Evolutionary conservation across 2,329 filamentous ascomycete species (phyloP), one percentile per base, ranked within the genome.

Genomic region (Ophidiomyces ophidiicola): DNA sequence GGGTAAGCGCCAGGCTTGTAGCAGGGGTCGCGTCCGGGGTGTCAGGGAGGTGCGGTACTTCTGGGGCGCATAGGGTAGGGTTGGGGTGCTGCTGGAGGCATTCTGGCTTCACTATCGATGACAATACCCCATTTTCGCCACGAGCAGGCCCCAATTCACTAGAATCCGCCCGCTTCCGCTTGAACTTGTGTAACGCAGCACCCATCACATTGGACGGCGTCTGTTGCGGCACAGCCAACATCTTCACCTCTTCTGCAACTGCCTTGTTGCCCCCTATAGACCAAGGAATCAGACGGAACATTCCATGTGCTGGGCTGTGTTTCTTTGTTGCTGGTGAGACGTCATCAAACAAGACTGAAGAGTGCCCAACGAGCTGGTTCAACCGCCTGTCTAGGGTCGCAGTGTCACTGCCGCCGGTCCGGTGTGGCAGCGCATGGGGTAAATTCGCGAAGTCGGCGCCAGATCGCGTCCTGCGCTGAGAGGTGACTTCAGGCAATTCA

Each of bases 91-190:
- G 14, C 7, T 33, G 20, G 23, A 32, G 33, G 30, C 20, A 21
- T n/a, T 14, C 23, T 8, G 37, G 7, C 33, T 36, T 42, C 17
- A 23, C 26, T 32, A 21, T 24, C 11, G 34, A 30, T 37, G 29
- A 32, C 29, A 19, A 5, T 8, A 28, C 7, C 11, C 20, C 26
- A 29, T 32, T 34, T n/a, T 32, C 37, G 23, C 28, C 35, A 33
- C 32, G 24, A 55, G 44, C 42, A 20, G 52, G 47, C 25, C 46
- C 46, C 15, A 52, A 55, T 49, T 67, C 66, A 31, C 62, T 58
- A 46, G 67, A 72, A 46, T 66, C 64, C 21, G 66, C 66, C 40
- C 68, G 64, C 57, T 76, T 77, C 46, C 74, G 69, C 65, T 78
- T 78, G 52, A 74, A 58, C 50, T 68, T 67, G 47, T 64, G 67